Base-by-base conservation (phyloP, 257 asterid genomes). In the Lavandula angustifolia region DNA sequence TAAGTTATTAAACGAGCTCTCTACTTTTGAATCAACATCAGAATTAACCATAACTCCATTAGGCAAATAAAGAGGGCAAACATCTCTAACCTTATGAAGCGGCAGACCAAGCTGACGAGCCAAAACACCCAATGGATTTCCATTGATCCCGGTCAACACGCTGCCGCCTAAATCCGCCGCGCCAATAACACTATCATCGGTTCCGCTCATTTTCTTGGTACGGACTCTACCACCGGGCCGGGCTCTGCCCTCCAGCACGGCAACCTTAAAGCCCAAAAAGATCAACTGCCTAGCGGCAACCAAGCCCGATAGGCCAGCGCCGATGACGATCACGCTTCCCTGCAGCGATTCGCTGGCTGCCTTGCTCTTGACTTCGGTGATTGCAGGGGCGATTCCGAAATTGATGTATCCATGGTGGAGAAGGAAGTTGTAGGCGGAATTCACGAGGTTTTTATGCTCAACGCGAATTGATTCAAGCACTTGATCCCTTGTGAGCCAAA, bases 111-210 rank as follows among this genome's bases (percentile, higher is more conserved):
- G 76, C 76, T 92, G 99, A 54, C 99, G 82, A 4, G 95, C 99
- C 13, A 92, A 82, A 66, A 92, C 99, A 42, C 96, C 99, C 70
- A 92, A 73, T 0, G 99, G 99, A 59, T 92, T 92, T 33, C 99
- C 99, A 73, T 89, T 92, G 54, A 87, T 92, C 40, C 99, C 99
- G 0, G 99, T 92, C 60, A 92, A 76, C 29, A 92, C 99, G 49
- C 99, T 92, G 53, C 99, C 99, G 32, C 99, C 99, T 72, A 92
- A 79, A 79, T 92, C 99, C 5, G 97, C 99, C 0, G 95, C 99
- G 4, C 86, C 92, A 14, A 80, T 82, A 12, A 80, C 80, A 29
- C 74, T 73, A 29, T 65, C 78, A 46, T 78, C 85, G 3, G 73
- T 80, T 64, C 86, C 96, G 6, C 76, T 75, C 99, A 92, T 89